Evolutionary conservation across 331 rosid genomes (phyloP).

Genomic region (Arachis monticola): DNA sequence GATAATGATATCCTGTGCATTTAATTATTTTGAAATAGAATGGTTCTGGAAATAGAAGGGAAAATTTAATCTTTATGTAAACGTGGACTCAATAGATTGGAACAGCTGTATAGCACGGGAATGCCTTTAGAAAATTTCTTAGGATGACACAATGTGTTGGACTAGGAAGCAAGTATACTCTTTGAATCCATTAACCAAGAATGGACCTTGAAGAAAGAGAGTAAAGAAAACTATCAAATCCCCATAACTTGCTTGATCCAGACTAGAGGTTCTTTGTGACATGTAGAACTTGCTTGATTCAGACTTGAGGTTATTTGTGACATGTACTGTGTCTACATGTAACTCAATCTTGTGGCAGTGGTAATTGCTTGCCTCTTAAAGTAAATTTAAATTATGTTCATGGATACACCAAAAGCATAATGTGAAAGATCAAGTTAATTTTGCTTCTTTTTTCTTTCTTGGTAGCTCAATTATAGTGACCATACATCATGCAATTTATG

Average conservation of each 20-base stretch:
- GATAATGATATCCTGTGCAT: constrained; percentile 21
- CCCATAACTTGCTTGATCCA: constrained; percentile 4
- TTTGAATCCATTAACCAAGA: not conserved
- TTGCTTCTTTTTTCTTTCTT: not conserved
- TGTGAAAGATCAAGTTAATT: constrained; percentile 10
- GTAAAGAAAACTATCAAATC: constrained; percentile 11
- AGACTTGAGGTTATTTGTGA: constrained; percentile 19
- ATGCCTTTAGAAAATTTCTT: constrained; percentile 20
- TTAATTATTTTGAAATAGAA: constrained; percentile 28
- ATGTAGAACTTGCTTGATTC: constrained; percentile 11
- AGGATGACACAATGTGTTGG: not conserved
- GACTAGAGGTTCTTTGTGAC: constrained; percentile 15
- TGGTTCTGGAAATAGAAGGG: constrained; percentile 7
- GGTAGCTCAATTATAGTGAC: not conserved
- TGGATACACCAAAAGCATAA: not conserved
- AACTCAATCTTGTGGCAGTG: constrained; percentile 12
- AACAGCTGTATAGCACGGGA: not conserved
- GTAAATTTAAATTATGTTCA: constrained; percentile 31
- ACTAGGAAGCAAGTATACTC: not conserved
- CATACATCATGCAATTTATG: not conserved
- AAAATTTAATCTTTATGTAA: not conserved
- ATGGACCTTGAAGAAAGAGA: constrained; percentile 1
- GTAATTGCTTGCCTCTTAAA: constrained; percentile 17
- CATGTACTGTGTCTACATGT: not conserved
- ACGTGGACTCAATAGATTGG: constrained; percentile 19